Percentiles rank a stretch among this genome's conserved stretches.
These are phyloP conservation scores for Colletotrichum gigasporum DNA, from an alignment of 2,329 filamentous ascomycete genomes.

Conservation along the genomic window DNA sequence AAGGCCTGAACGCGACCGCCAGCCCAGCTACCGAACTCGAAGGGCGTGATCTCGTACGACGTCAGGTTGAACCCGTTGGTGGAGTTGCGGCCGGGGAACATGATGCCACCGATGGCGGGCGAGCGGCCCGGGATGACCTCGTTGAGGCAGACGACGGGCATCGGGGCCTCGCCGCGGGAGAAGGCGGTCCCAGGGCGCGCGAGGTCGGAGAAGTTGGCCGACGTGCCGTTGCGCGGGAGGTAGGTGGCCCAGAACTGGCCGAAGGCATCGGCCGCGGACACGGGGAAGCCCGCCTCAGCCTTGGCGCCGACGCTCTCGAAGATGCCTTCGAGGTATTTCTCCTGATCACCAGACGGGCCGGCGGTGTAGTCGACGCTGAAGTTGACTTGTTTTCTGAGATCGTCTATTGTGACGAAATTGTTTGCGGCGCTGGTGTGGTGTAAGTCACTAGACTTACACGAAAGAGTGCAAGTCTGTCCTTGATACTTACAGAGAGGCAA, in stretches of 20 bases:
- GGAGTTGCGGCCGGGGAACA: constrained; percentile 39
- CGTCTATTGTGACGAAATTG: constrained; percentile 35
- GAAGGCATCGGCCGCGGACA: constrained; percentile 38
- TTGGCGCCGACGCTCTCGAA: constrained; percentile 37
- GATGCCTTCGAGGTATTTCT: constrained; percentile 28
- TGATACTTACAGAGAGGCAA: constrained; percentile 34
- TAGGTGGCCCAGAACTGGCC: constrained; percentile 40
- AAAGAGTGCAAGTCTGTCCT: neutral
- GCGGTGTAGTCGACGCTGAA: constrained; percentile 35
- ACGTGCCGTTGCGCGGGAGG: constrained; percentile 31
- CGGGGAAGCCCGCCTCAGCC: constrained; percentile 36
- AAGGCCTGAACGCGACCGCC: constrained; percentile 41
- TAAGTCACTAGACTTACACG: too few relatives aligned
- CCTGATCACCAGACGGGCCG: constrained; percentile 31
- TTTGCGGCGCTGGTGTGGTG: constrained; percentile 35
- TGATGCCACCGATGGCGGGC: constrained; percentile 37
- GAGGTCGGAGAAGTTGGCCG: constrained; percentile 38
- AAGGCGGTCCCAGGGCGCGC: constrained; percentile 32
- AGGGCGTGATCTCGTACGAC: constrained; percentile 43
- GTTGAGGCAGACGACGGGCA: constrained; percentile 39
- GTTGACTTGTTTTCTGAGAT: constrained; percentile 34
- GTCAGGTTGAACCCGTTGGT: constrained; percentile 42
- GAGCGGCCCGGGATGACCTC: constrained; percentile 41
- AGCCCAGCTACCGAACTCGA: constrained; percentile 44
- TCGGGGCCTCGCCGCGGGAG: constrained; percentile 35